Evolutionary conservation across 805 yeast species (phyloP), one percentile per base, ranked within the genome.

Genomic region (Wickerhamomyces chaumierensis): DNA sequence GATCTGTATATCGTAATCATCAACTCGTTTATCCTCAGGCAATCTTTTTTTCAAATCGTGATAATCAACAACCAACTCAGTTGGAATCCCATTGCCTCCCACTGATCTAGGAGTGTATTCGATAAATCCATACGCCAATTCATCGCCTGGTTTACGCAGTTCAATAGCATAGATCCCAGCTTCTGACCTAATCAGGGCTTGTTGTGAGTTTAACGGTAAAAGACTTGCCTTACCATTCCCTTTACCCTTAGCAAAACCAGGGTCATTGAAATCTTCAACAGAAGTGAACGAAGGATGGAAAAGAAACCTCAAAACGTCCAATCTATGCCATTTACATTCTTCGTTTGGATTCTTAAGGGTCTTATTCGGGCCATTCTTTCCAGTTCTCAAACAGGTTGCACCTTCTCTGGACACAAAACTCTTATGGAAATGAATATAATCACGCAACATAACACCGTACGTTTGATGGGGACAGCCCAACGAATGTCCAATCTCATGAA

Each of bases 401-500:
- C 63, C 62, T 54, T 87, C 96, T 42, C 77, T 65, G 0, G 94
- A 75, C 62, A 80, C 66, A 53, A 87, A 92, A 11, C 85, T 75
- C 41, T 97, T 68, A 57, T 87, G 82, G 68, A 86, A 73, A 42
- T 79, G 74, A 17, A 78, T 66, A 55, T 88, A 92, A 41, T 82
- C 95, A 41, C 96, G 68, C 31, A 86, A 61, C 97, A 90, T 92
- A 20, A 90, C 81, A 16, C 97, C 97, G 47, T 69, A 65, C 13
- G 78, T 82, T 57, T 87, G 92, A 60, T 90, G 97, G 1, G 97
- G 96, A 46, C 90, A 82, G 1, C 96, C 95, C 33, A 90, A 64
- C 20, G 75, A 62, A 56, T 90, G 97, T 1, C 98, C 97, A 37
- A 90, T 80, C 55, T 90, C 97, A 58, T 90, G 97, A 81, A 88